Evolutionary conservation across 495 filamentous ascomycete genomes (phyloP).

Genomic region (Penicillium mononematosum): DNA sequence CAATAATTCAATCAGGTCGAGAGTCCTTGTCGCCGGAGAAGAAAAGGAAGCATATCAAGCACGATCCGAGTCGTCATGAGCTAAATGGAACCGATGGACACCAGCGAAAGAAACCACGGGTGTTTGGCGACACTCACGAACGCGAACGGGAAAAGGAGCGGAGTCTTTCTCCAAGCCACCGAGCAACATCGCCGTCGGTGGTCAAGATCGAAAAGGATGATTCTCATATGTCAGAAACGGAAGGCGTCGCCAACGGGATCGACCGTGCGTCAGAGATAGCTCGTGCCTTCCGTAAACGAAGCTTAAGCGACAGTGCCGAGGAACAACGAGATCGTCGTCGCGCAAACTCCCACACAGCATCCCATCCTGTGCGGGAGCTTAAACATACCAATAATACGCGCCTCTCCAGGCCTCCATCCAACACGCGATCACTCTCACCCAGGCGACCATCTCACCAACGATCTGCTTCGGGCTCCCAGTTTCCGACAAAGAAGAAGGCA

Average conservation of each 20-base stretch:
- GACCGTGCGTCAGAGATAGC: slow-evolving; percentile 19
- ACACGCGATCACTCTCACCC: slow-evolving; percentile 64
- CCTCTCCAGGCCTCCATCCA: slow-evolving; percentile 36
- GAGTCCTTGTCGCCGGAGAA: slow-evolving; percentile 68
- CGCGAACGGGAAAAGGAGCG: slow-evolving; percentile 23
- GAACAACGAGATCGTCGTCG: slow-evolving; percentile 33
- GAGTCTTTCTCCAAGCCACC: slow-evolving; percentile 29
- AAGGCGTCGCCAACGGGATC: slow-evolving; percentile 22
- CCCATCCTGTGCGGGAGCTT: slow-evolving; percentile 27
- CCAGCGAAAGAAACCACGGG: slow-evolving; percentile 42
- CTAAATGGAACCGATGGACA: slow-evolving; percentile 49
- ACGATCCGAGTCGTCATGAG: slow-evolving; percentile 50
- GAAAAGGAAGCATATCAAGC: slow-evolving; percentile 65
- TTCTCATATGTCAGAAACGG: slow-evolving; percentile 21
- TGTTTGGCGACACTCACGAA: slow-evolving; percentile 28
- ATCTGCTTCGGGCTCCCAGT: slow-evolving; percentile 61
- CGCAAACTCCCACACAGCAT: slow-evolving; percentile 21
- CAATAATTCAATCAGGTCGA: slow-evolving; percentile 72
- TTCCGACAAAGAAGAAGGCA: slow-evolving; percentile 40
- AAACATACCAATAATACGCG: slow-evolving; percentile 27
- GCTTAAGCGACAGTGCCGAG: slow-evolving; percentile 44
- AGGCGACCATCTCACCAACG: slow-evolving; percentile 56
- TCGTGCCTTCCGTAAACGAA: slow-evolving; percentile 38
- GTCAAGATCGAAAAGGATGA: slow-evolving; percentile 46
- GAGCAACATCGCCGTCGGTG: slow-evolving; percentile 29